Base-by-base conservation (phyloP, 1,139 yeast species). In the Pichia sp. region DNA sequence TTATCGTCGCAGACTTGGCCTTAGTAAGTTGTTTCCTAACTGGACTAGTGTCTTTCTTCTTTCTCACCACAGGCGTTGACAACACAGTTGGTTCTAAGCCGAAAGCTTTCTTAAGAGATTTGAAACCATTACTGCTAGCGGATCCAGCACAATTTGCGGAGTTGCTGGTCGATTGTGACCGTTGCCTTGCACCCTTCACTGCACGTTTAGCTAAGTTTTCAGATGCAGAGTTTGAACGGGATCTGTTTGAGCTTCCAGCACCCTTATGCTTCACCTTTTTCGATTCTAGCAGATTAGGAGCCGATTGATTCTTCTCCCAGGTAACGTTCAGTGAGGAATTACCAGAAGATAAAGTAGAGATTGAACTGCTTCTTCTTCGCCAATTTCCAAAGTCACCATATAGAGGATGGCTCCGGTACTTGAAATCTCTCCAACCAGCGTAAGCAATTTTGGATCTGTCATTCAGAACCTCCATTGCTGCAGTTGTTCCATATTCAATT, bases 341-440 rank as follows among this genome's bases (percentile, higher is more conserved):
- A 6, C 22, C 16, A 4, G 37, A 30, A 12, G 37, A 28, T 22
- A 26, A 24, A 3, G 36, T 34, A 3, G 39, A 37, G 11, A 15
- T 20, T 1, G 44, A 35, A 14, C 29, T 35, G 7, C 37, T 25
- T 12, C 43, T 27, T 10, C 26, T 35, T 15, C 40, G 37, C 28
- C 32, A 30, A 14, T 16, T 25, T 11, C 31, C 31, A 11, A 33
- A 12, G 34, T 33, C 38, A 2, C 72, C 68, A 53, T 81, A 82
- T 21, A 82, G 55, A 1, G 88, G 84, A 54, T 81, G 86, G 31
- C 70, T 72, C 43, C 81, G 69, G 48, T 70, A 78, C 50, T 83
- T 79, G 94, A 94, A 83, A 56, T 85, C 95, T 52, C 94, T 68
- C 95, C 95, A 85, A 12, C 91, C 82, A 0, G 94, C 91, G 30